Conservation (phyloP, 1,284 basidiomycete species). For the Mycena sp. region DNA sequence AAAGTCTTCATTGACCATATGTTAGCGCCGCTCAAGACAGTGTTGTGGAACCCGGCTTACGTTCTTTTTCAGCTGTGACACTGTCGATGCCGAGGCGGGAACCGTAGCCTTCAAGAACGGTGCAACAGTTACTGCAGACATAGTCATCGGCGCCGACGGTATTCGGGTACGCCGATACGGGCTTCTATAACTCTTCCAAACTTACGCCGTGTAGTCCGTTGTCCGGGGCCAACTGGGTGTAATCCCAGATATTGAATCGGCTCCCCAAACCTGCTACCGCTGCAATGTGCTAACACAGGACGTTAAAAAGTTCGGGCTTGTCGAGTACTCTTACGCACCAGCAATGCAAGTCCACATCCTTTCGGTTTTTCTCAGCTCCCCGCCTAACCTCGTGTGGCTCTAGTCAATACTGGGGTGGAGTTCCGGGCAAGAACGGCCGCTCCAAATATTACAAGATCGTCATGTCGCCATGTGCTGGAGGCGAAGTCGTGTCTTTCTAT, state of each 20-base stretch:
- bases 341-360: slow-evolving; percentile 41
- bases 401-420: slow-evolving; percentile 46
- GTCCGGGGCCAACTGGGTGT: slow-evolving; percentile 41
- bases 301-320: slow-evolving; percentile 41
- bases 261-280: slow-evolving; percentile 46
- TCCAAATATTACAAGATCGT: slow-evolving; percentile 49
- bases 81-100: slow-evolving; percentile 36
- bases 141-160: slow-evolving; percentile 53
- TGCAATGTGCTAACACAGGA: slow-evolving; percentile 42
- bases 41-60: neutral
- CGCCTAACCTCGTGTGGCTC: neutral
- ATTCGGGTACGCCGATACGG: slow-evolving; percentile 39
- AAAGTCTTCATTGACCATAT: slow-evolving; percentile 42
- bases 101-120: slow-evolving; percentile 46
- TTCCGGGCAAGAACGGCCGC: slow-evolving; percentile 38
- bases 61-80: slow-evolving; percentile 33
- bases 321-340: slow-evolving; percentile 42
- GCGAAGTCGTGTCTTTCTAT: slow-evolving; percentile 44
- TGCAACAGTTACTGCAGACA: slow-evolving; percentile 42
- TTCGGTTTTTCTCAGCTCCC: neutral
- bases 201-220: slow-evolving; percentile 33
- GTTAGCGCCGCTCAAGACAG: slow-evolving; percentile 35
- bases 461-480: slow-evolving; percentile 45
- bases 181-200: neutral
- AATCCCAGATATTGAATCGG: slow-evolving; percentile 40